A percentile compares a stretch with the other conserved stretches of the same genome.
These are phyloP conservation scores for Cardiospermum halicacabum DNA, from an alignment of 345 rosid species.

Conservation along the genomic window DNA sequence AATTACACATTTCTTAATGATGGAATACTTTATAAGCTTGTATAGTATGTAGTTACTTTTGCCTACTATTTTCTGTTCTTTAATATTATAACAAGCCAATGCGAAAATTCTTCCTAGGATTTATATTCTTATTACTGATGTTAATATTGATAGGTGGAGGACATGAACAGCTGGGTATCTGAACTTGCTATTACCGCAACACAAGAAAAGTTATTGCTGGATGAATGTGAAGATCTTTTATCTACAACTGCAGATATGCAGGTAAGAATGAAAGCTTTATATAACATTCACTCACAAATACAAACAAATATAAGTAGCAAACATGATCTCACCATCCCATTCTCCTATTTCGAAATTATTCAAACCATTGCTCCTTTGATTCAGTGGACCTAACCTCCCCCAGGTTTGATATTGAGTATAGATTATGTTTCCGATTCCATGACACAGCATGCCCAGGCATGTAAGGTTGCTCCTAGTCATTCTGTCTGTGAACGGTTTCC, in stretches of 20 bases:
- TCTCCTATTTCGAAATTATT: not conserved
- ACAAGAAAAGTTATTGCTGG: slow-evolving; percentile 56
- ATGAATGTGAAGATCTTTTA: slow-evolving; percentile 61
- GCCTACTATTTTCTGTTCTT: not conserved
- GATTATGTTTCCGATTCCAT: not conserved
- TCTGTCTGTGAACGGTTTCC: not conserved
- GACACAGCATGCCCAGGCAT: slow-evolving; percentile 12
- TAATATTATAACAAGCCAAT: not conserved
- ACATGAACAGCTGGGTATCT: slow-evolving; percentile 47
- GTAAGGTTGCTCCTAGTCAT: slow-evolving; percentile 4
- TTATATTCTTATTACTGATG: not conserved
- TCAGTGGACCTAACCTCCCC: not conserved
- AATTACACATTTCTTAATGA: no score
- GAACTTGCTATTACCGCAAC: slow-evolving; percentile 55
- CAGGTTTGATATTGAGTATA: not conserved
- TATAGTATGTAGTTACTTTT: not conserved
- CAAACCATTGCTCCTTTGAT: not conserved
- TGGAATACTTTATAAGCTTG: not conserved
- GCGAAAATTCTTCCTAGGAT: not conserved
- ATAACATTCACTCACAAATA: not conserved
- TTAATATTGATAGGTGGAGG: slow-evolving; percentile 42
- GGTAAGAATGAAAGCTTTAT: slow-evolving; percentile 33
- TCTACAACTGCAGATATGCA: slow-evolving; percentile 61
- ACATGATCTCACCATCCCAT: not conserved
- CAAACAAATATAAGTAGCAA: not conserved